Conservation (phyloP, 2,329 filamentous ascomycete genomes). For the Cryphonectria parasitica region DNA sequence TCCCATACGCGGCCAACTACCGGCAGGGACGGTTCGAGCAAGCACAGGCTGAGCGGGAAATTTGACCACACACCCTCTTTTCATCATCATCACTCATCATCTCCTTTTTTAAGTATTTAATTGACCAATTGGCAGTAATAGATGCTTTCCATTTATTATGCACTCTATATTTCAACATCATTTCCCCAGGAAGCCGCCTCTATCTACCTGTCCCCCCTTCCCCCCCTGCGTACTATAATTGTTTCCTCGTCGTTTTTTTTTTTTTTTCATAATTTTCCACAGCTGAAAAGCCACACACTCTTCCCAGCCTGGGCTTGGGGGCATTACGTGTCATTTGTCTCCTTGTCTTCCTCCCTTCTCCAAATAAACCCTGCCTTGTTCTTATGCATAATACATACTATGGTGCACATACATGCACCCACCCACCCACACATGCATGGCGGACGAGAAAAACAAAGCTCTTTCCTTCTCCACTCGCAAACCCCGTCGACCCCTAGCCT, state of each 20-base stretch:
- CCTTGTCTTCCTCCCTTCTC: neutral
- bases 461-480: conserved; percentile 5
- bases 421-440: neutral
- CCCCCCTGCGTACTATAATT: neutral
- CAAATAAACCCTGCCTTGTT: neutral
- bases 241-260: neutral
- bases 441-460: neutral
- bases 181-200: neutral
- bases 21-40: neutral
- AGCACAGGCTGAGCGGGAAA: neutral
- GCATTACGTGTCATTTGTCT: neutral
- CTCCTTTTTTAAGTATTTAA: too few species aligned
- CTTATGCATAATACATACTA: conserved; percentile 4
- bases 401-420: neutral
- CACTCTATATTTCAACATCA: neutral
- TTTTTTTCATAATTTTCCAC: neutral
- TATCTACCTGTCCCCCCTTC: neutral
- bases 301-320: neutral
- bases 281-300: neutral
- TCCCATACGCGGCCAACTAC: neutral
- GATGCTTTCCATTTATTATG: neutral
- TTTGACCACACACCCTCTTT: neutral
- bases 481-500: neutral
- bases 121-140: neutral
- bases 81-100: neutral